phyloP scores from a whole-genome alignment of 768 basidiomycete species.

The Tulasnella sp. region DNA sequence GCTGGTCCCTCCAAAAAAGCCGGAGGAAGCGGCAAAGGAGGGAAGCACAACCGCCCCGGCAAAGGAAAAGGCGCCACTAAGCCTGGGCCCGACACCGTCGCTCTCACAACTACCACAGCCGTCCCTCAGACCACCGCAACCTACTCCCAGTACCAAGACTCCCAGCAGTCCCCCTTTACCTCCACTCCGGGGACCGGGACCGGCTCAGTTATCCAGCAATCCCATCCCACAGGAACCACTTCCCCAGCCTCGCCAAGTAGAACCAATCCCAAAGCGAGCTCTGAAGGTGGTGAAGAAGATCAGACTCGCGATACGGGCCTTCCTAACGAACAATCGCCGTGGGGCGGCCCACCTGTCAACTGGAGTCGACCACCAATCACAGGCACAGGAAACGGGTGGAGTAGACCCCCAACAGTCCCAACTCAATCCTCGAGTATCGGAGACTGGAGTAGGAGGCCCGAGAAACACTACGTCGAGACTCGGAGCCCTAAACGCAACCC shows the following conservation, averaged over 20 bases:
- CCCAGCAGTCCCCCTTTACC: neutral
- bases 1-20: neutral
- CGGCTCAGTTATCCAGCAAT: neutral
- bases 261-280: neutral
- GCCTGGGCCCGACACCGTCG: neutral
- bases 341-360: neutral
- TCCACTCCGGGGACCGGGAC: neutral
- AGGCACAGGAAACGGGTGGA: neutral
- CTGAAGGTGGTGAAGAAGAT: neutral
- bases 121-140: neutral
- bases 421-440: neutral
- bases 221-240: neutral
- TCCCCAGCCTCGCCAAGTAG: neutral
- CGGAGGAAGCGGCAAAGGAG: neutral
- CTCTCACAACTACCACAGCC: neutral
- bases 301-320: neutral
- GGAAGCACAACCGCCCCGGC: neutral
- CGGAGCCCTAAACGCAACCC: neutral
- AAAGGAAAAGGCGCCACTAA: neutral
- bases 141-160: neutral
- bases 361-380: conserved; percentile 3
- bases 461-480: neutral
- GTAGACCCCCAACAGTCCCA: neutral
- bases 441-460: neutral
- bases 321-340: neutral